Base-by-base conservation (phyloP, 1,284 basidiomycete genomes). In the Fomitopsis betulina region DNA sequence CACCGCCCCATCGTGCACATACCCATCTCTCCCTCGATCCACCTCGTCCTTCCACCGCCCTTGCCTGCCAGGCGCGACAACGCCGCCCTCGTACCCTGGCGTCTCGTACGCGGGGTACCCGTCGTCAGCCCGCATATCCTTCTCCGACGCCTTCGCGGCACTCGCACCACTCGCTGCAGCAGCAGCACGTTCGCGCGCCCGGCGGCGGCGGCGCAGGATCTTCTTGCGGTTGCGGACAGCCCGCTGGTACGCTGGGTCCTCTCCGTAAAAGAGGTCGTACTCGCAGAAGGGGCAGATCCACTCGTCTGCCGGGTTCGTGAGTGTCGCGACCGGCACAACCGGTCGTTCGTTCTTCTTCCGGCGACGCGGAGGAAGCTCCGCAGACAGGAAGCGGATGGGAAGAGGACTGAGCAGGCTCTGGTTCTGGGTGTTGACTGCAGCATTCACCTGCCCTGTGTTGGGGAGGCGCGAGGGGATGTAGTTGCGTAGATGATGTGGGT, bases 281-380 rank as follows among this genome's bases (percentile, higher is more conserved):
- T 95, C 93, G 76, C 93, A 96, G 67, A 89, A 89, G 62, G 87
- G 83, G 69, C 93, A 96, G 62, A 95, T 88, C 87, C 91, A 95
- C 70, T 95, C 93, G 35, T 93, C 91, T 55, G 77, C 80, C 8
- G 88, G 85, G 67, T 83, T 78, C 57, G 79, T 80, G 57, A 86
- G 71, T 64, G 77, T 76, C 51, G 76, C 54, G 55, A 63, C 70
- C 8, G 69, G 71, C 21, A 72, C 59, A 30, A 56, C 60, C 10
- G 62, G 55, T 30, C 55, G 49, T 37, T 56, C 59, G 42, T 52
- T 23, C 68, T 72, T 71, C 65, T 73, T 73, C 57, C 75, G 67
- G 54, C 80, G 74, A 51, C 80, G 79, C 40, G 82, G 77, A 7
- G 87, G 81, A 42, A 90, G 78, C 60, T 87, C 82, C 12, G 87